Percentiles rank a stretch among this genome's conserved stretches.
These are phyloP conservation scores for Pueraria montana DNA, from an alignment of 306 rosid species.

Conservation along the genomic window DNA sequence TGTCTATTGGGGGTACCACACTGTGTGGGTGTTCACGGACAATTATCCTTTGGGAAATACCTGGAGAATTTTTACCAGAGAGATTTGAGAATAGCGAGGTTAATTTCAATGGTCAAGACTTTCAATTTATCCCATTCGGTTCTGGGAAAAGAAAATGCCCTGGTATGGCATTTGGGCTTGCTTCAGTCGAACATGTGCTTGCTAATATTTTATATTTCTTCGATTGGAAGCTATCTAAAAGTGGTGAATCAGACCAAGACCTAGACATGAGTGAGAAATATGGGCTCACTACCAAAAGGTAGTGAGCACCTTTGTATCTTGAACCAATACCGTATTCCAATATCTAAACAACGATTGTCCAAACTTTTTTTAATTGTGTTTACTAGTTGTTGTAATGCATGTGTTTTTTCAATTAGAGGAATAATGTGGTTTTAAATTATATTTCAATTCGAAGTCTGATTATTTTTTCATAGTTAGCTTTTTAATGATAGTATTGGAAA, in stretches of 20 bases:
- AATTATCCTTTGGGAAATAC: constrained; percentile 41
- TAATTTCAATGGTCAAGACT: constrained; percentile 38
- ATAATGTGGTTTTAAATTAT: no score
- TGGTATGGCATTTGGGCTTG: constrained; percentile 45
- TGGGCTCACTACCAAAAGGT: constrained; percentile 48
- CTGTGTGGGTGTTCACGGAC: no score
- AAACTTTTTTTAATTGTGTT: no score
- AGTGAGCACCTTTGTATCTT: constrained; percentile 48
- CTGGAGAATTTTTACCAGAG: constrained; percentile 47
- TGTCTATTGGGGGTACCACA: no score
- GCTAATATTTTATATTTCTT: constrained; percentile 54
- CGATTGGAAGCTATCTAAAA: constrained; percentile 51
- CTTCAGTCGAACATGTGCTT: constrained; percentile 17
- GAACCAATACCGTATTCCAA: constrained; percentile 12
- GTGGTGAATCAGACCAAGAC: background rate
- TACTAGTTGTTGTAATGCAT: background rate
- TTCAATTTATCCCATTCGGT: constrained; percentile 44
- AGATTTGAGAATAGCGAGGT: constrained; percentile 40
- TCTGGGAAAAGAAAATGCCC: constrained; percentile 44
- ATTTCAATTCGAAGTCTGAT: no score
- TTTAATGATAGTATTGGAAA: no score
- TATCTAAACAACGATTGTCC: background rate
- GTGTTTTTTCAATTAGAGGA: background rate
- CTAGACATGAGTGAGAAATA: constrained; percentile 54
- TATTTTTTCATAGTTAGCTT: no score